These are phyloP conservation scores for Kuraishia hungarica DNA, from an alignment of 805 yeast species.

Conservation along the genomic window DNA sequence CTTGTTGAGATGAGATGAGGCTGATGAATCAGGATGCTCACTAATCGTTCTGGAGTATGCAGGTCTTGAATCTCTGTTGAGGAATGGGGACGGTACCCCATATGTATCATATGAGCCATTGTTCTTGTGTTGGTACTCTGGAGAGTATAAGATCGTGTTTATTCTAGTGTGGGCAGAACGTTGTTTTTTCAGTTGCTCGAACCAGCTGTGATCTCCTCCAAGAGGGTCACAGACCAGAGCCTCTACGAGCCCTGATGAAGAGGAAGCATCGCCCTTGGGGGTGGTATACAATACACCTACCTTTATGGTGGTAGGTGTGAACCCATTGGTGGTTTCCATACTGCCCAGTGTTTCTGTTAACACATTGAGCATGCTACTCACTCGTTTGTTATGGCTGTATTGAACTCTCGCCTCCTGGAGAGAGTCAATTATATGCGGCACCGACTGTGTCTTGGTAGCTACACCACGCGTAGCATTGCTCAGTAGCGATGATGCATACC, in stretches of 20 bases:
- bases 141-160: background rate
- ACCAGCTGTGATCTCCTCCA: constrained; percentile 15
- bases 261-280: constrained; percentile 8
- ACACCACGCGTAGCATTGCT: background rate
- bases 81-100: constrained; percentile 19
- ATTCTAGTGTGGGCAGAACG: background rate
- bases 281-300: constrained; percentile 12
- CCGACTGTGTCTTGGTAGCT: background rate
- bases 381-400: constrained; percentile 7
- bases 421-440: constrained; percentile 3
- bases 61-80: constrained; percentile 18
- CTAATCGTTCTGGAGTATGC: constrained; percentile 18
- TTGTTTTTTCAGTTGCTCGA: constrained; percentile 5
- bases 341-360: constrained; percentile 5
- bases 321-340: constrained; percentile 4
- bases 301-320: constrained; percentile 14
- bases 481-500: background rate
- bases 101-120: constrained; percentile 5
- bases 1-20: constrained; percentile 7
- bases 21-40: background rate
- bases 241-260: constrained; percentile 12
- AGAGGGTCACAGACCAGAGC: constrained; percentile 21
- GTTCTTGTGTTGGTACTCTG: constrained; percentile 1
- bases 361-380: constrained; percentile 10
- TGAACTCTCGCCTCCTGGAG: constrained; percentile 8